Percentiles rank a stretch among this genome's conserved stretches.
Evolutionary conservation across 306 rosid genomes (phyloP).

Genomic region (Adenanthera pavonina): DNA sequence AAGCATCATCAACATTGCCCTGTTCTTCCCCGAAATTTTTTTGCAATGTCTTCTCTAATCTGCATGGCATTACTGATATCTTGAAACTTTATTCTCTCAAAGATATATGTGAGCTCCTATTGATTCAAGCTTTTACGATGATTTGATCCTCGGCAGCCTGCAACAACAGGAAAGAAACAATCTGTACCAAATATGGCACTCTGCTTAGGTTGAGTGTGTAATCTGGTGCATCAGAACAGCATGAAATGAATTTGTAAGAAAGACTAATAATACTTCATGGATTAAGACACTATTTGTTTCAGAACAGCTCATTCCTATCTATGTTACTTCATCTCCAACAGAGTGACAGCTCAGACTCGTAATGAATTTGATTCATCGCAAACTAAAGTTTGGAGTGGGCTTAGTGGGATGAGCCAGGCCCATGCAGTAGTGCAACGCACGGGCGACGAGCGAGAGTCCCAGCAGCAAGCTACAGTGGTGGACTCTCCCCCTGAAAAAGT

Average conservation of each 20-base stretch:
- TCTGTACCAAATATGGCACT: not conserved
- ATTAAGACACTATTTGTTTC: not conserved
- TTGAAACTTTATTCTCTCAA: too few relatives aligned
- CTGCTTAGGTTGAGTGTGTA: not conserved
- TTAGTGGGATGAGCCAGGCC: slow-evolving; percentile 9
- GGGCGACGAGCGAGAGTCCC: not conserved
- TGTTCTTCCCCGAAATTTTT: not conserved
- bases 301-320: too few relatives aligned
- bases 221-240: not conserved
- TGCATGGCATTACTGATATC: not conserved
- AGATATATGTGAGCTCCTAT: too few relatives aligned
- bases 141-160: not conserved
- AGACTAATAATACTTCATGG: not conserved
- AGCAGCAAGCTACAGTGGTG: not conserved
- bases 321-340: too few relatives aligned
- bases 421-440: not conserved
- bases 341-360: too few relatives aligned
- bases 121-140: too few relatives aligned
- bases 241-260: not conserved
- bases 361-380: too few relatives aligned
- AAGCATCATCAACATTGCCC: not conserved
- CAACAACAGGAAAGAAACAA: not conserved
- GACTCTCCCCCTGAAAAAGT: not conserved
- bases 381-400: too few relatives aligned
- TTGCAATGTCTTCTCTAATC: not conserved